A percentile compares a stretch with the other conserved stretches of the same genome.
These are phyloP conservation scores for Gastroboletus turbinatus DNA, from an alignment of 1,284 basidiomycete genomes.

Conservation along the genomic window DNA sequence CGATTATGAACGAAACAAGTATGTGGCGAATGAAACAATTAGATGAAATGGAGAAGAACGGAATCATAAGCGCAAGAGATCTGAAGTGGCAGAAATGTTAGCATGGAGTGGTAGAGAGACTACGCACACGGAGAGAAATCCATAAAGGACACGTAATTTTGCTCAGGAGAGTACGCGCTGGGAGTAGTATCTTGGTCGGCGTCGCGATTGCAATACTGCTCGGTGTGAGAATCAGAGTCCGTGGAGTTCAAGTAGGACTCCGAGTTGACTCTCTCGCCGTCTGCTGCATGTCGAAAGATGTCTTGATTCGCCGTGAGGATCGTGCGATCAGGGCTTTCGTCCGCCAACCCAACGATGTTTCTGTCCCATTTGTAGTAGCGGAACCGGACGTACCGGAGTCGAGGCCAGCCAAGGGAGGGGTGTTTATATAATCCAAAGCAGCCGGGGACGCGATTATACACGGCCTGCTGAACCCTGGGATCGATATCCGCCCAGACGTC, in stretches of 20 bases:
- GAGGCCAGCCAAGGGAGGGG: conserved; percentile 2
- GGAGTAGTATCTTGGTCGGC: not conserved
- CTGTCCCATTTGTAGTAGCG: conserved; percentile 24
- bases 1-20: not conserved
- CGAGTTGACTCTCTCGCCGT: not conserved
- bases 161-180: not conserved
- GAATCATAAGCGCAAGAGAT: not conserved
- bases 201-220: not conserved
- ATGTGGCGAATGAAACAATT: not conserved
- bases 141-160: not conserved
- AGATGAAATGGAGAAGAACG: not conserved
- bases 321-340: conserved; percentile 1
- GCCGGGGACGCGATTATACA: conserved; percentile 5
- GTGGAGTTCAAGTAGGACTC: not conserved
- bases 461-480: conserved; percentile 2
- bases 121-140: conserved; percentile 11
- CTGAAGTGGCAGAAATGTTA: conserved; percentile 6
- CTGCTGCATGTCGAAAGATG: not conserved
- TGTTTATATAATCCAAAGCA: not conserved
- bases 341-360: conserved; percentile 16
- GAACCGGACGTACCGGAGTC: conserved; percentile 14
- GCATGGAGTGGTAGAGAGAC: not conserved
- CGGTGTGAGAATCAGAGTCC: not conserved
- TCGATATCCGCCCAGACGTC: conserved; percentile 13
- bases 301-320: not conserved